Conservation (phyloP, 805 yeast species). For the Ogataea angusta region DNA sequence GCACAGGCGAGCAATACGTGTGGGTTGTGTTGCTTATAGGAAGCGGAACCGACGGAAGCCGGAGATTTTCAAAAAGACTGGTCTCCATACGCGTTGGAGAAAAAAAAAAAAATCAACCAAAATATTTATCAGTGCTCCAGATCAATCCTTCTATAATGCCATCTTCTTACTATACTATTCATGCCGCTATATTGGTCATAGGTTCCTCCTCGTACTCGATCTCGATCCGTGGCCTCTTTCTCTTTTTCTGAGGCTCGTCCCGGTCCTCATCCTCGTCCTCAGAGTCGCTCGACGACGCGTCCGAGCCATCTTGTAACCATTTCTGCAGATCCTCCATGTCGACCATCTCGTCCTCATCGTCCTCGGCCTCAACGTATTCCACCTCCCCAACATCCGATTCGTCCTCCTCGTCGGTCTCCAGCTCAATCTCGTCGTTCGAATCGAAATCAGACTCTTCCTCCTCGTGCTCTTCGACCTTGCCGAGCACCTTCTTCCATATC, state of each 20-base stretch:
- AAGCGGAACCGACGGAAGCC: conserved; percentile 32
- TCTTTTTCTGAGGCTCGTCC: conserved; percentile 44
- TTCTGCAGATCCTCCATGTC: conserved; percentile 91
- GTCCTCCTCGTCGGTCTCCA: conserved; percentile 56
- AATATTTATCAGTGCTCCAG: neutral
- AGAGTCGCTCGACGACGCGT: conserved; percentile 36
- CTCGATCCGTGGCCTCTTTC: conserved; percentile 58
- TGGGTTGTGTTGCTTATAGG: conserved; percentile 38
- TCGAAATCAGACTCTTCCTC: conserved; percentile 55
- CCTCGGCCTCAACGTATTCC: conserved; percentile 88
- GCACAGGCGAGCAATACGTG: conserved; percentile 51
- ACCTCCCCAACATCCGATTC: conserved; percentile 56
- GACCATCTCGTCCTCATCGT: conserved; percentile 82
- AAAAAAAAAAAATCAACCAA: neutral
- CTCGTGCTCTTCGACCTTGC: conserved; percentile 53
- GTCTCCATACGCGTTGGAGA: conserved; percentile 10
- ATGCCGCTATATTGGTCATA: conserved; percentile 29
- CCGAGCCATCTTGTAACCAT: conserved; percentile 53
- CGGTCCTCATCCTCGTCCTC: conserved; percentile 30
- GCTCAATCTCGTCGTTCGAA: conserved; percentile 37
- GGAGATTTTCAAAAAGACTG: conserved; percentile 7
- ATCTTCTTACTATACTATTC: neutral
- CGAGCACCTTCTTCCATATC: conserved; percentile 92
- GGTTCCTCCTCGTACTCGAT: conserved; percentile 68
- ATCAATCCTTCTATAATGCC: neutral